Evolutionary conservation across 1,139 yeast species (phyloP).

Genomic region (Pneumocystis canis): DNA sequence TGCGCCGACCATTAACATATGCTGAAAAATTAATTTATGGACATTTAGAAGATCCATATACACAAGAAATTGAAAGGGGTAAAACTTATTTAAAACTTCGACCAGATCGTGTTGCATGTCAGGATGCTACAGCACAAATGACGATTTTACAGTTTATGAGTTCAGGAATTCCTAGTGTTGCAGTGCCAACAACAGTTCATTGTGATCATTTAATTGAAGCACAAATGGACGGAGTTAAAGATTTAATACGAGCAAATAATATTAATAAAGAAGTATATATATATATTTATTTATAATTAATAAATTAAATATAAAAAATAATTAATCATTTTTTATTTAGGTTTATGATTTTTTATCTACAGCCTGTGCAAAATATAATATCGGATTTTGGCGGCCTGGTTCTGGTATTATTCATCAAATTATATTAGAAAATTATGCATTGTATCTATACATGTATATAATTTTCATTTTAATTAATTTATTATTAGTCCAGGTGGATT

Average conservation of each 20-base stretch:
- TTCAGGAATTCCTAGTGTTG: constrained; percentile 86
- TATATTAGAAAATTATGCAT: constrained; percentile 90
- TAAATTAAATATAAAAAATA: neutral
- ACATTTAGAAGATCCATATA: constrained; percentile 90
- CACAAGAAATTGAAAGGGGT: constrained; percentile 89
- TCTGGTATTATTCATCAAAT: constrained; percentile 98
- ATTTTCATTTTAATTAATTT: too few relatives aligned
- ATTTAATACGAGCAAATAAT: constrained; percentile 83
- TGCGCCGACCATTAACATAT: constrained; percentile 86
- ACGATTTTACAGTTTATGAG: constrained; percentile 97
- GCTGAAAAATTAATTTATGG: constrained; percentile 95
- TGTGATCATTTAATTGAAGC: constrained; percentile 99
- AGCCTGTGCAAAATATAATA: constrained; percentile 93
- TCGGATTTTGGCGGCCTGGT: constrained; percentile 99
- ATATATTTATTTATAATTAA: too few relatives aligned
- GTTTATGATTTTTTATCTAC: constrained; percentile 74
- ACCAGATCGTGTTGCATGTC: constrained; percentile 99
- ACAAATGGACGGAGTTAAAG: constrained; percentile 84
- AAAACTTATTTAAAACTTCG: constrained; percentile 88
- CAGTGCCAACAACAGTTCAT: constrained; percentile 95
- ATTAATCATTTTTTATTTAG: too few relatives aligned
- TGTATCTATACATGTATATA: constrained; percentile 22
- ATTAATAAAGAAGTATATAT: constrained; percentile 72
- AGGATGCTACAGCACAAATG: constrained; percentile 99
- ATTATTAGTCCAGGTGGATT: constrained; percentile 87